A percentile compares a stretch with the other conserved stretches of the same genome.
Conservation (phyloP, 2,329 filamentous ascomycete genomes). For the Leptosphaerulina australis region DNA sequence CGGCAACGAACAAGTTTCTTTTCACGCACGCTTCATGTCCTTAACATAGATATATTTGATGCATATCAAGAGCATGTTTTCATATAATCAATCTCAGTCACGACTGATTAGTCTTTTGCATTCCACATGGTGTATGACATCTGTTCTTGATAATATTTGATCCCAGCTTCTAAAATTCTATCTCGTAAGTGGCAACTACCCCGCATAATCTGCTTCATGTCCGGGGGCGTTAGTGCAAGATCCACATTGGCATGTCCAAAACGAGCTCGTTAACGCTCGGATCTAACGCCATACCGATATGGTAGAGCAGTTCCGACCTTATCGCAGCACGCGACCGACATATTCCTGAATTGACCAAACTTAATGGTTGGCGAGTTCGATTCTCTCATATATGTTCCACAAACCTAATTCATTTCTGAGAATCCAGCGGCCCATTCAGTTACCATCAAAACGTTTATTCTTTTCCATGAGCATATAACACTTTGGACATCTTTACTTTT, state of each 20-base stretch:
- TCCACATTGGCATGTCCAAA: constrained; percentile 4
- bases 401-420: not conserved
- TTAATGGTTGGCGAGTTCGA: constrained; percentile 1
- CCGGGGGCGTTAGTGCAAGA: constrained; percentile 11
- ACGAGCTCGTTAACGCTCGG: constrained; percentile 4
- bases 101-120: too few relatives aligned
- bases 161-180: not conserved
- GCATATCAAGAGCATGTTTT: too few relatives aligned
- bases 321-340: constrained; percentile 1
- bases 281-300: constrained; percentile 6
- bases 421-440: not conserved
- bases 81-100: too few relatives aligned
- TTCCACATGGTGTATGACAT: too few relatives aligned
- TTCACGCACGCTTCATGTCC: constrained; percentile 1
- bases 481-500: not conserved
- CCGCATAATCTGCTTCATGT: constrained; percentile 6
- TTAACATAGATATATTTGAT: not conserved
- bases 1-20: too few relatives aligned
- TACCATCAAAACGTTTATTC: not conserved
- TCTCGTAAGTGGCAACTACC: constrained; percentile 9
- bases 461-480: not conserved
- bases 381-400: constrained; percentile 1
- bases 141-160: not conserved
- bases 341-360: not conserved
- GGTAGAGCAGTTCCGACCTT: constrained; percentile 7